Evolutionary conservation across 495 filamentous ascomycete genomes (phyloP), one percentile per base, ranked within the genome.

Genomic region (Cercophora scortea): DNA sequence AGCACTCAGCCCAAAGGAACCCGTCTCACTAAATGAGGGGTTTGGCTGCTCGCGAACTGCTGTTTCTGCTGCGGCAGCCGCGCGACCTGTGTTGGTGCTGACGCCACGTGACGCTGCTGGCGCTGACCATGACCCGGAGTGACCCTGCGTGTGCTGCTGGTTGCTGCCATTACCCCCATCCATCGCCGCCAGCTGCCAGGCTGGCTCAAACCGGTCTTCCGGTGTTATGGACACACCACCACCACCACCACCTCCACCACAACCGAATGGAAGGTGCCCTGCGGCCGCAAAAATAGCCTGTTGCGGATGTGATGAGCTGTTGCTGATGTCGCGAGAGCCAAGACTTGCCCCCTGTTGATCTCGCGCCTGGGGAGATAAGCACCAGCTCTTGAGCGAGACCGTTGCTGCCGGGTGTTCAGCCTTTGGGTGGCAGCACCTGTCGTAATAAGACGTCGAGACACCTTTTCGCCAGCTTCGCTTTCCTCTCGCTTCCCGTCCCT

Each of bases 51-150:
- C 49, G 25, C 25, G 25, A 5, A 25, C 25, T 25, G 25, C 25
- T 17, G 47, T 51, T 46, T 45, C 53, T 47, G 53, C 45, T 39
- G 45, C 34, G 45, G 51, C 47, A 36, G 53, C 45, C 35, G 45
- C 34, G 45, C 53, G 47, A 36, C 39, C 17, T 32, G 25, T 46
- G 50, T 38, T 60, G 51, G 47, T 65, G 60, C 58, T 67, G 61
- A 65, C 60, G 36, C 56, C 58, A 63, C 52, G 63, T 66, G 65
- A 66, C 63, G 58, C 33, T 43, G 43, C 25, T 38, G 38, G 50
- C 36, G 50, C 60, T 58, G 62, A 59, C 54, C 54, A 41, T 45
- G 54, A 25, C 2, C 25, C 25, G 2, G 25, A 58, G 39, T 42
- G 55, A 58, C 64, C 61, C 54, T 61, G 51, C 53, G 36, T 45